Percentiles rank a stretch among this genome's conserved stretches.
These are phyloP conservation scores for Leucosporidium scottii DNA, from an alignment of 768 basidiomycete species.

Conservation along the genomic window DNA sequence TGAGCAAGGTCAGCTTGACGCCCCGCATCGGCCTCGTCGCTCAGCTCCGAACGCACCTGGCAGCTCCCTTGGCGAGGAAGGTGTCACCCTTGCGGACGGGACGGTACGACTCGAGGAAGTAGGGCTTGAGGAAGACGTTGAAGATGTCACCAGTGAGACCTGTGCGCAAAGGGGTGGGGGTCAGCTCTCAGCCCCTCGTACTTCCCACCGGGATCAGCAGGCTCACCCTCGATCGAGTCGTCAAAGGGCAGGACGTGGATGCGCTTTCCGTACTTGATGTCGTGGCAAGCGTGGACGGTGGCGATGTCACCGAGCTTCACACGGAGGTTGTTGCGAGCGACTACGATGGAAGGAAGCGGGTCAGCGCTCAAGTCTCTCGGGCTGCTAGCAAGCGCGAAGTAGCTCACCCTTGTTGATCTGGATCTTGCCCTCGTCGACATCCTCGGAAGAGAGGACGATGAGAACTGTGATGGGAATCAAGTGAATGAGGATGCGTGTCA, in stretches of 20 bases:
- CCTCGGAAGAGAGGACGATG: constrained; percentile 89
- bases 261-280: constrained; percentile 98
- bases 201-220: background rate
- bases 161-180: constrained; percentile 13
- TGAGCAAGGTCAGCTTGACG: background rate
- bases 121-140: constrained; percentile 95
- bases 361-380: background rate
- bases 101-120: constrained; percentile 97
- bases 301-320: constrained; percentile 96
- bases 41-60: constrained; percentile 61
- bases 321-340: constrained; percentile 96
- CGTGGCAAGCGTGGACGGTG: constrained; percentile 88
- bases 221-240: constrained; percentile 84
- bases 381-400: background rate
- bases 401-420: constrained; percentile 80
- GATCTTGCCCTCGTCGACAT: constrained; percentile 95
- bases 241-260: constrained; percentile 96
- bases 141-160: constrained; percentile 91
- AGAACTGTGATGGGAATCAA: constrained; percentile 52
- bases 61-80: constrained; percentile 96
- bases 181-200: background rate
- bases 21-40: background rate
- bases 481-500: background rate
- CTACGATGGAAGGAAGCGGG: constrained; percentile 41
- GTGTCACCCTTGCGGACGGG: constrained; percentile 96